Percentiles rank a stretch among this genome's conserved stretches.
phyloP scores from a whole-genome alignment of 805 yeast species.

The Isabelozyma pseudorhagii region DNA sequence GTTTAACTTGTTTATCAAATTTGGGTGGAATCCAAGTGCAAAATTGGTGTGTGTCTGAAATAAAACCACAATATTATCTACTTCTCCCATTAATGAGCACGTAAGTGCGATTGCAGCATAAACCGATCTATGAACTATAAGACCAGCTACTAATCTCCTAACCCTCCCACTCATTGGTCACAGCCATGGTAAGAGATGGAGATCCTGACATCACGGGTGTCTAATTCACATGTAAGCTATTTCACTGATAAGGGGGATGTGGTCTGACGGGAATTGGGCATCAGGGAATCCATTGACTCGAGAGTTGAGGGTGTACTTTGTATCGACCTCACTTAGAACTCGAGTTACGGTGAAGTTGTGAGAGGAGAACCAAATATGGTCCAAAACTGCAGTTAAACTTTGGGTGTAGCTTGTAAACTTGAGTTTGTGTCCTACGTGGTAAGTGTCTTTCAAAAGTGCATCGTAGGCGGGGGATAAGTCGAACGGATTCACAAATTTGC shows the following conservation, averaged over 20 bases:
- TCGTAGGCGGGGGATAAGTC: conserved; percentile 12
- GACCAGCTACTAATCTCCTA: too few species aligned
- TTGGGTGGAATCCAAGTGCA: too few species aligned
- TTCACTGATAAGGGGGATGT: conserved; percentile 37
- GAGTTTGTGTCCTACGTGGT: conserved; percentile 5
- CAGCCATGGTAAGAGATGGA: too few species aligned
- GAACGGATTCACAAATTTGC: conserved; percentile 13
- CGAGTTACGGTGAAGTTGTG: conserved; percentile 36
- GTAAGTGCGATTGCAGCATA: too few species aligned
- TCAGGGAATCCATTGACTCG: conserved; percentile 50
- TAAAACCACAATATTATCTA: too few species aligned
- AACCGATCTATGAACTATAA: too few species aligned
- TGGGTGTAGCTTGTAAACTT: conserved; percentile 40
- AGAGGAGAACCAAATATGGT: conserved; percentile 54
- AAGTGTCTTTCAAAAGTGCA: conserved; percentile 8
- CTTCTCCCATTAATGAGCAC: too few species aligned
- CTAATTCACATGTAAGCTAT: conserved; percentile 1
- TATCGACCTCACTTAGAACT: conserved; percentile 51
- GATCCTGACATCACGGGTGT: too few species aligned
- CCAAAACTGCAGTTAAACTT: conserved; percentile 50
- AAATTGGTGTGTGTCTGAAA: too few species aligned
- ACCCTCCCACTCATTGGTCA: too few species aligned
- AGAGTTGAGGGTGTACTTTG: conserved; percentile 19
- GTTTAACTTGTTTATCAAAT: too few species aligned
- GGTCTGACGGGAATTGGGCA: conserved; percentile 56